Conservation (phyloP, 257 asterid genomes). For the Thymus mandschuricus region DNA sequence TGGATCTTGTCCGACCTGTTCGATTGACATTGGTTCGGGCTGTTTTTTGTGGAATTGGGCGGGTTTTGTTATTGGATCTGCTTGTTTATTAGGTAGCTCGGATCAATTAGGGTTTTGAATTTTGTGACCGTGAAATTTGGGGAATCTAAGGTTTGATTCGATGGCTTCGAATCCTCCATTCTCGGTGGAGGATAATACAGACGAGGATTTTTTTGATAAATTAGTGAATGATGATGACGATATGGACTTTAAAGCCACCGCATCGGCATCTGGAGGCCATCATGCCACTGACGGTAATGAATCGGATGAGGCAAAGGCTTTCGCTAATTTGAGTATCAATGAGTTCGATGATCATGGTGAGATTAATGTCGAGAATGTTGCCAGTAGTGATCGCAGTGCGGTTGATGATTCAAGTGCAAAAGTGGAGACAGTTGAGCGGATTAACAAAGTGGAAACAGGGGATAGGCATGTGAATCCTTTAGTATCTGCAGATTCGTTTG, state of each 20-base stretch:
- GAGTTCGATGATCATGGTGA: conserved; percentile 46
- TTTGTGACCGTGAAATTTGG: conserved; percentile 31
- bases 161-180: conserved; percentile 98
- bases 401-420: conserved; percentile 33
- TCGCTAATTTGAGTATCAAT: conserved; percentile 63
- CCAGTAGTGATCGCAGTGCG: conserved; percentile 22
- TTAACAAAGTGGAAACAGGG: conserved; percentile 33
- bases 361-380: conserved; percentile 31
- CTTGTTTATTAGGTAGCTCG: conserved; percentile 38
- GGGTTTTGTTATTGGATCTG: conserved; percentile 57
- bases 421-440: conserved; percentile 34
- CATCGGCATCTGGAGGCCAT: conserved; percentile 36
- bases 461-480: conserved; percentile 39
- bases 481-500: conserved; percentile 43
- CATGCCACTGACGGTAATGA: conserved; percentile 50
- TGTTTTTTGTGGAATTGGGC: conserved; percentile 32
- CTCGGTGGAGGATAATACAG: conserved; percentile 92
- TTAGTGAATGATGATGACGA: conserved; percentile 84
- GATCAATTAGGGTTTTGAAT: conserved; percentile 45
- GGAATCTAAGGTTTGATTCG: conserved; percentile 41
- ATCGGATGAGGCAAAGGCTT: conserved; percentile 75
- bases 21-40: conserved; percentile 36
- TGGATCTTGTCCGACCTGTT: conserved; percentile 63
- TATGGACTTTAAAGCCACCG: conserved; percentile 48
- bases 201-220: conserved; percentile 92